phyloP scores from a whole-genome alignment of 139 green algal genomes.

The Chlamydomonas incerta region DNA sequence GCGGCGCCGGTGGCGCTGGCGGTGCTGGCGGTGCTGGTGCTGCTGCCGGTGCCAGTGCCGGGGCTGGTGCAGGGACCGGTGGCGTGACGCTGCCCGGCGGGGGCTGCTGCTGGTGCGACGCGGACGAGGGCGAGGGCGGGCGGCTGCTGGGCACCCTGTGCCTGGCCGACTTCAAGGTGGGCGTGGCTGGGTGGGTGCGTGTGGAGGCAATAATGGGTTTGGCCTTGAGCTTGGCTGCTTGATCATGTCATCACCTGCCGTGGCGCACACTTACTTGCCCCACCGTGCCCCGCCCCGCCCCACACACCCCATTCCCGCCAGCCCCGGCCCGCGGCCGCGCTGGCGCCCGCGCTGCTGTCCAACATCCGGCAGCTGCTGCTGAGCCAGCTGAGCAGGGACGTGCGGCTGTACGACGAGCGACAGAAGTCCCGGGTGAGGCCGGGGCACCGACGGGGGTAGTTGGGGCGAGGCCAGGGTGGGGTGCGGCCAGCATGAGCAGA shows the following conservation, averaged over 20 bases:
- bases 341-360: not conserved
- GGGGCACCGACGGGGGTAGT: too few species aligned
- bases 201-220: too few species aligned
- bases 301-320: not conserved
- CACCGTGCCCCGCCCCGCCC: not conserved
- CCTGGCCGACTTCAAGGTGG: conserved; percentile 28
- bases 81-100: not conserved
- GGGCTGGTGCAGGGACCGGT: too few species aligned
- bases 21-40: not conserved
- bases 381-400: conserved; percentile 19
- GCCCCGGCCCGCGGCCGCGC: conserved; percentile 8
- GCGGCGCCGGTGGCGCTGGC: not conserved
- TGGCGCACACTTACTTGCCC: not conserved
- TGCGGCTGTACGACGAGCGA: conserved; percentile 36
- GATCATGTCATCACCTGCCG: too few species aligned
- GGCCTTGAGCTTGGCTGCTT: too few species aligned
- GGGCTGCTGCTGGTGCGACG: not conserved
- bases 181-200: too few species aligned
- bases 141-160: conserved; percentile 32
- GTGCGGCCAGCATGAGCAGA: too few species aligned
- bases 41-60: too few species aligned
- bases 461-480: too few species aligned
- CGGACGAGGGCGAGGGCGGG: not conserved
- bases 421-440: conserved; percentile 28
- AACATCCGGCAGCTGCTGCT: conserved; percentile 41